A percentile compares a stretch with the other conserved stretches of the same genome.
These are phyloP conservation scores for Catunica adiposa DNA, from an alignment of 2,329 filamentous ascomycete species.

Conservation along the genomic window DNA sequence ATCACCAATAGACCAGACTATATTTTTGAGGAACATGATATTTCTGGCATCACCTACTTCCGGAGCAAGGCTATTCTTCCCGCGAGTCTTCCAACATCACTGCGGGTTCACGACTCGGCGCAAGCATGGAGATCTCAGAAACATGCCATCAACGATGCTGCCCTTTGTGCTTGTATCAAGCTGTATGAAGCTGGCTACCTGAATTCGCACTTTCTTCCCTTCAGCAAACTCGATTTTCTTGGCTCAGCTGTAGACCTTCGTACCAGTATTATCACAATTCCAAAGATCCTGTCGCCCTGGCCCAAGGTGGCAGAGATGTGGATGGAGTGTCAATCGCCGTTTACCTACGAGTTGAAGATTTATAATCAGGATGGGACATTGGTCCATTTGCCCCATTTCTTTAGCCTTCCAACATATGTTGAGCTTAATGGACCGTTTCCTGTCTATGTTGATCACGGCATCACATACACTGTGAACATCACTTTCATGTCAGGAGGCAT, in stretches of 20 bases:
- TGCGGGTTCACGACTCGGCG: conserved; percentile 29
- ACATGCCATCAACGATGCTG: conserved; percentile 62
- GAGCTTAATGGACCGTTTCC: conserved; percentile 23
- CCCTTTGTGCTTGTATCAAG: conserved; percentile 60
- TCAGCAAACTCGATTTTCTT: conserved; percentile 26
- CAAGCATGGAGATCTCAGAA: conserved; percentile 53
- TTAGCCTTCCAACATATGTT: conserved; percentile 29
- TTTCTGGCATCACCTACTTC: conserved; percentile 18
- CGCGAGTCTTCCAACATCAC: conserved; percentile 42
- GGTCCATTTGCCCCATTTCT: conserved; percentile 24
- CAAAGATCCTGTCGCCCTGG: conserved; percentile 32
- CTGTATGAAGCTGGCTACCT: conserved; percentile 57
- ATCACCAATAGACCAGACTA: conserved; percentile 54
- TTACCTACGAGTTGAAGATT: conserved; percentile 22
- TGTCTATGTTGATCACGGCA: conserved; percentile 25
- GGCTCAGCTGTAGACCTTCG: conserved; percentile 23
- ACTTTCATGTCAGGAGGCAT: conserved; percentile 6
- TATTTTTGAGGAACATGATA: conserved; percentile 28
- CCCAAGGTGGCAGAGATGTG: conserved; percentile 26
- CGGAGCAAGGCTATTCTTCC: conserved; percentile 55
- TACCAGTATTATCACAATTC: conserved; percentile 22
- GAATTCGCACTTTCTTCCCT: conserved; percentile 62
- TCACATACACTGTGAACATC: conserved; percentile 24
- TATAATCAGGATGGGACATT: conserved; percentile 20
- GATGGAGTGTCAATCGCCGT: conserved; percentile 18